These are phyloP conservation scores for Candida alai DNA, from an alignment of 805 yeast genomes.

Conservation along the genomic window DNA sequence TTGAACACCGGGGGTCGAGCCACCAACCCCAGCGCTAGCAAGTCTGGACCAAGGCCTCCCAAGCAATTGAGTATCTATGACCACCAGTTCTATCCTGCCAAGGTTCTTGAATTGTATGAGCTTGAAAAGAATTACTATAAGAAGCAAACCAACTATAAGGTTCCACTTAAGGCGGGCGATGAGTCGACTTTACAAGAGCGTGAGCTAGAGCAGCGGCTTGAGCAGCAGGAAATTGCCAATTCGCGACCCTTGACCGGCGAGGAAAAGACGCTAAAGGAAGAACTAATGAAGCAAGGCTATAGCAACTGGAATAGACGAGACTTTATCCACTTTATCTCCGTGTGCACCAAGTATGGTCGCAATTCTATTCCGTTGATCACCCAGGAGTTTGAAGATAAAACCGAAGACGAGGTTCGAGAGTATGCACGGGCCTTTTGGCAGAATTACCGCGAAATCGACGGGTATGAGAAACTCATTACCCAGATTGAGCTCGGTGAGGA, in stretches of 20 bases:
- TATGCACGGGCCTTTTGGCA: slow-evolving; percentile 84
- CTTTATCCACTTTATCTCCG: slow-evolving; percentile 73
- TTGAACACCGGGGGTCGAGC: slow-evolving; percentile 68
- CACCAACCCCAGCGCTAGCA: slow-evolving; percentile 27
- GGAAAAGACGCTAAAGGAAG: slow-evolving; percentile 61
- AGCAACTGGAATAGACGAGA: slow-evolving; percentile 85
- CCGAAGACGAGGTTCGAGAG: slow-evolving; percentile 70
- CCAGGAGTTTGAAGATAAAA: slow-evolving; percentile 76
- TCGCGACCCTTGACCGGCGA: slow-evolving; percentile 82
- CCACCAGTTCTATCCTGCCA: slow-evolving; percentile 86
- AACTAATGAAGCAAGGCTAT: slow-evolving; percentile 63
- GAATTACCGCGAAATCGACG: slow-evolving; percentile 74
- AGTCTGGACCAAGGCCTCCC: slow-evolving; percentile 75
- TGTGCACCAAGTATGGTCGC: slow-evolving; percentile 78
- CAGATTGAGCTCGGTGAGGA: slow-evolving; percentile 92
- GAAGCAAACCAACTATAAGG: slow-evolving; percentile 60
- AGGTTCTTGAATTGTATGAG: slow-evolving; percentile 71
- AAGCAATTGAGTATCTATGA: slow-evolving; percentile 79
- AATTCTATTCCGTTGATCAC: slow-evolving; percentile 68
- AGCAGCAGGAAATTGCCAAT: slow-evolving; percentile 69
- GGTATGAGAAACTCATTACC: slow-evolving; percentile 75
- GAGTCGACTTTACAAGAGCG: slow-evolving; percentile 28
- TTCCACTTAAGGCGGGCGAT: slow-evolving; percentile 58
- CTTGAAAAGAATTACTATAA: slow-evolving; percentile 76
- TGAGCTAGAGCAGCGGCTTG: slow-evolving; percentile 46